Percentiles rank a stretch among this genome's conserved stretches.
phyloP scores from a whole-genome alignment of 306 rosid genomes.

The Pyrus betulifolia region DNA sequence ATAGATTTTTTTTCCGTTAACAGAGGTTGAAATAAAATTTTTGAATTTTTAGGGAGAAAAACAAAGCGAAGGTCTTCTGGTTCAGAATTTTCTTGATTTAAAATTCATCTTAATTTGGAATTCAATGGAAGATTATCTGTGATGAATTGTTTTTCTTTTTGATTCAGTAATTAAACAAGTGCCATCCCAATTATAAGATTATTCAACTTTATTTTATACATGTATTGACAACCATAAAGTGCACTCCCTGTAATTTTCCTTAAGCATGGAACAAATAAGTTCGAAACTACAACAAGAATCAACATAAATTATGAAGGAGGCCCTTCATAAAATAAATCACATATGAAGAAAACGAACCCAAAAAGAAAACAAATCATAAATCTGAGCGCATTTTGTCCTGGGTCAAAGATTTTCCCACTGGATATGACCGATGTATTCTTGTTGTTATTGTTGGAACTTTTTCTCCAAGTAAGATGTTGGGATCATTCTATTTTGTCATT shows the following conservation, averaged over 20 bases:
- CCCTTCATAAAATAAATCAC: not conserved
- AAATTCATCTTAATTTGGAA: too few relatives aligned
- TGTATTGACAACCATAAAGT: not conserved
- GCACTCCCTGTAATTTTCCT: not conserved
- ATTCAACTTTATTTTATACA: not conserved
- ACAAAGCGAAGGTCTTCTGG: too few relatives aligned
- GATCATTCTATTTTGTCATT: not conserved
- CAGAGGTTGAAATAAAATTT: too few relatives aligned
- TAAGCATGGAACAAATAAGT: not conserved
- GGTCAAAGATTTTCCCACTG: constrained; percentile 31
- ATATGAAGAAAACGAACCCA: not conserved
- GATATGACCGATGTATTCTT: constrained; percentile 43
- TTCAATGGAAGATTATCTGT: too few relatives aligned
- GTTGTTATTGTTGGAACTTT: constrained; percentile 12
- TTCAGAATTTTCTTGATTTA: too few relatives aligned
- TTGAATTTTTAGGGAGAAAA: too few relatives aligned
- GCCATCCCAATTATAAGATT: not conserved
- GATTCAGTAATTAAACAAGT: not conserved
- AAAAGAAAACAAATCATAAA: not conserved
- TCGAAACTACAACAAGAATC: not conserved
- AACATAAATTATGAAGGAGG: not conserved
- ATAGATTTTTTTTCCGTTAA: too few relatives aligned
- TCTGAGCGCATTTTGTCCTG: constrained; percentile 11
- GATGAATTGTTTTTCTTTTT: too few relatives aligned
- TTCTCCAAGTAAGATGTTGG: constrained; percentile 2